A percentile compares a stretch with the other conserved stretches of the same genome.
phyloP scores from a whole-genome alignment of 352 stramenopile genomes.

The Phytophthora litchii region DNA sequence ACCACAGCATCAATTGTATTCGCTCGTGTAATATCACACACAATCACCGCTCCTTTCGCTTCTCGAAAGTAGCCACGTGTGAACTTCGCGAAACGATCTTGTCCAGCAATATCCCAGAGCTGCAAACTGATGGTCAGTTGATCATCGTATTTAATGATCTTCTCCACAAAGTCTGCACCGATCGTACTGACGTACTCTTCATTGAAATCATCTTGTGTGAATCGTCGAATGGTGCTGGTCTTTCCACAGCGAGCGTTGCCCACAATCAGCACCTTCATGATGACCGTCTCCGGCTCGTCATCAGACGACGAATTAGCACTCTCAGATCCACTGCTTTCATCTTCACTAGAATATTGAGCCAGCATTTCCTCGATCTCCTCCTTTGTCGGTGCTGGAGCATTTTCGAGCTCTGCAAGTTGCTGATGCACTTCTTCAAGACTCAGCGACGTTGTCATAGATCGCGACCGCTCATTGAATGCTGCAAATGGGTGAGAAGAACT shows the following conservation, averaged over 20 bases:
- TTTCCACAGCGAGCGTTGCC: slow-evolving; percentile 90
- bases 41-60: slow-evolving; percentile 82
- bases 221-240: slow-evolving; percentile 83
- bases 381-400: slow-evolving; percentile 44
- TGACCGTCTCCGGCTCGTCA: slow-evolving; percentile 50
- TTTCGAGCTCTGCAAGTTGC: slow-evolving; percentile 55
- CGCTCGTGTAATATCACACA: slow-evolving; percentile 87
- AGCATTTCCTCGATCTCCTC: slow-evolving; percentile 69
- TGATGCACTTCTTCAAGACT: slow-evolving; percentile 58
- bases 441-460: slow-evolving; percentile 20
- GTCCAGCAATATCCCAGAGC: slow-evolving; percentile 90
- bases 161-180: slow-evolving; percentile 88
- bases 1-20: slow-evolving; percentile 87
- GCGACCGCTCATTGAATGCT: slow-evolving; percentile 5
- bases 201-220: slow-evolving; percentile 73
- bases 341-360: slow-evolving; percentile 52
- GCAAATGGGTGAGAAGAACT: slow-evolving; percentile 9
- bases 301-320: slow-evolving; percentile 17
- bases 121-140: slow-evolving; percentile 70
- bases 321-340: slow-evolving; percentile 16
- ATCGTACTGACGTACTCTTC: slow-evolving; percentile 89
- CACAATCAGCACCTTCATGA: slow-evolving; percentile 88
- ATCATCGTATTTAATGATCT: slow-evolving; percentile 68
- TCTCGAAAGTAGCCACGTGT: slow-evolving; percentile 87
- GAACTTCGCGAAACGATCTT: slow-evolving; percentile 90